These are phyloP conservation scores for Euclidium syriacum DNA, from an alignment of 345 rosid species.

Conservation along the genomic window DNA sequence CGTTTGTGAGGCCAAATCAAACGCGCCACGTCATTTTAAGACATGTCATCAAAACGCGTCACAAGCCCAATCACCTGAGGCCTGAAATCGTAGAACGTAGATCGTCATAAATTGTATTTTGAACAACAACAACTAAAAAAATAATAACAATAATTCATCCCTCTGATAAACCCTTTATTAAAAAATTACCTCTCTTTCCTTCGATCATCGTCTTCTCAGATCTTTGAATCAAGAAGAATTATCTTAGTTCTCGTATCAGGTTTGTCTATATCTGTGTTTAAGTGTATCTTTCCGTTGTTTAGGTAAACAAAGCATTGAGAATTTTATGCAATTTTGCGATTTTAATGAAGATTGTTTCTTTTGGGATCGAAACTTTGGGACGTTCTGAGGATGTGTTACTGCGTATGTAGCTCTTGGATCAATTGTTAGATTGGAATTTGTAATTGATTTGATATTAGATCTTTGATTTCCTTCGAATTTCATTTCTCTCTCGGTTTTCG, in stretches of 20 bases:
- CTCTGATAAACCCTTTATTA: slow-evolving; percentile 27
- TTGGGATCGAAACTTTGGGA: slow-evolving; percentile 4
- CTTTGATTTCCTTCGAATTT: background rate
- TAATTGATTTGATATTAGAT: background rate
- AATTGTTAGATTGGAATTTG: background rate
- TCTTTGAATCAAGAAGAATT: slow-evolving; percentile 20
- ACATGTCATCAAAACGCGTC: slow-evolving; percentile 22
- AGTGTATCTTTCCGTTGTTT: background rate
- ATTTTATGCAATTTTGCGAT: background rate
- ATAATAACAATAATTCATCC: background rate
- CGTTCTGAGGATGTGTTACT: background rate
- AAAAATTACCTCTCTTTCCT: slow-evolving; percentile 6
- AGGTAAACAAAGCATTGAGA: background rate
- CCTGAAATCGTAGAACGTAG: slow-evolving; percentile 11
- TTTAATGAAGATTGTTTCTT: slow-evolving; percentile 3
- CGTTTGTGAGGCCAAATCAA: background rate
- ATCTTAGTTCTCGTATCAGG: slow-evolving; percentile 15
- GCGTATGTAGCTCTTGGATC: background rate
- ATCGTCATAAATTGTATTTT: slow-evolving; percentile 7
- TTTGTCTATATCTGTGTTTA: slow-evolving; percentile 6
- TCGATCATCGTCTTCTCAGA: slow-evolving; percentile 30
- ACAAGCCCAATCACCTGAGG: slow-evolving; percentile 18
- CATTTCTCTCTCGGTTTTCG: background rate
- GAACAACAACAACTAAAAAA: background rate
- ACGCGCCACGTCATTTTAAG: slow-evolving; percentile 19